A percentile compares a stretch with the other conserved stretches of the same genome.
These are phyloP conservation scores for Phytophthora lateralis DNA, from an alignment of 352 stramenopile genomes.

Conservation along the genomic window DNA sequence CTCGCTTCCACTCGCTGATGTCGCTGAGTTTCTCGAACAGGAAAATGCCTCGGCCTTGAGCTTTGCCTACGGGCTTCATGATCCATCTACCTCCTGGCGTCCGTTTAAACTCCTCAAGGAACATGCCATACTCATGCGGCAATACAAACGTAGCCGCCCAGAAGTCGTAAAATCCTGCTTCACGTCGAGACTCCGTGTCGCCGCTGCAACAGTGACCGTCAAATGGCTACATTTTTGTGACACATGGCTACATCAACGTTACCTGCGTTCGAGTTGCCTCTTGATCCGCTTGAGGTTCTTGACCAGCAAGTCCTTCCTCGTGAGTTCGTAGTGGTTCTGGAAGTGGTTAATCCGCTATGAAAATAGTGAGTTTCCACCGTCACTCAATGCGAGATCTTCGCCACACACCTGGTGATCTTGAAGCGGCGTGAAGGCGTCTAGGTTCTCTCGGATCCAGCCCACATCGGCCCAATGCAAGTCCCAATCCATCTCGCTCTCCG, in stretches of 20 bases:
- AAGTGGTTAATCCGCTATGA: slow-evolving; percentile 92
- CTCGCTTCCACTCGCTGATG: slow-evolving; percentile 88
- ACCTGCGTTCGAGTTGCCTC: slow-evolving; percentile 77
- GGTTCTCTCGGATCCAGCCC: slow-evolving; percentile 81
- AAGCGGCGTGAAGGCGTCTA: slow-evolving; percentile 66
- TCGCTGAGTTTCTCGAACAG: slow-evolving; percentile 89
- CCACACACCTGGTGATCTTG: slow-evolving; percentile 54
- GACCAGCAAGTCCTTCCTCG: slow-evolving; percentile 87
- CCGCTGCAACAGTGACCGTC: slow-evolving; percentile 22
- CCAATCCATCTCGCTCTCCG: slow-evolving; percentile 77
- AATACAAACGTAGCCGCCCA: slow-evolving; percentile 86
- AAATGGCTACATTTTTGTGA: slow-evolving; percentile 19
- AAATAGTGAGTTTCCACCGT: slow-evolving; percentile 17
- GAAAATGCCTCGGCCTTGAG: slow-evolving; percentile 84
- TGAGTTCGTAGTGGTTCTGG: slow-evolving; percentile 94
- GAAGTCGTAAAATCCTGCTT: slow-evolving; percentile 64
- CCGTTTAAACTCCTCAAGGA: slow-evolving; percentile 71
- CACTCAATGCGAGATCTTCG: slow-evolving; percentile 5
- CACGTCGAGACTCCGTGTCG: slow-evolving; percentile 34
- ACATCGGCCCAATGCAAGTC: slow-evolving; percentile 88
- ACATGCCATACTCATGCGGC: slow-evolving; percentile 87
- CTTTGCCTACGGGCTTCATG: slow-evolving; percentile 93
- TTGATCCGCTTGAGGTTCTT: slow-evolving; percentile 94
- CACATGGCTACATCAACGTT: slow-evolving; percentile 9
- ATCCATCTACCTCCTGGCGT: slow-evolving; percentile 87